Evolutionary conservation across 495 filamentous ascomycete genomes (phyloP).

Genomic region (Lentithecium fluviatile): DNA sequence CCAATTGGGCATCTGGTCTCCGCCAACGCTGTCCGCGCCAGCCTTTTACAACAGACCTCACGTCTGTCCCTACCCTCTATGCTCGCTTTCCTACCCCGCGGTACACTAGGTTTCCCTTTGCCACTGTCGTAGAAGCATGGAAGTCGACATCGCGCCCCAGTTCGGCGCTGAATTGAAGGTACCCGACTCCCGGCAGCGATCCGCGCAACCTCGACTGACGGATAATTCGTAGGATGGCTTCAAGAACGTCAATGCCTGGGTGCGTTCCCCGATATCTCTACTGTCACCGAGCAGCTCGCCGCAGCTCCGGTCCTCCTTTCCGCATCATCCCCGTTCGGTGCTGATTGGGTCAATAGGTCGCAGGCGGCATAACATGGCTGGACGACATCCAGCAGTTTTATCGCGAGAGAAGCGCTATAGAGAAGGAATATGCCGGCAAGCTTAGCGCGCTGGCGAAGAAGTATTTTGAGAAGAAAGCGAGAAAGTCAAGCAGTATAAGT

Average conservation of each 20-base stretch:
- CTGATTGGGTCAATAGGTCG: slow-evolving; percentile 56
- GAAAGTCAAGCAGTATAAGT: slow-evolving; percentile 82
- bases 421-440: slow-evolving; percentile 93
- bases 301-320: slow-evolving; percentile 5
- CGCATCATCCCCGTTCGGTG: slow-evolving; percentile 5
- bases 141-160: slow-evolving; percentile 61
- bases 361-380: slow-evolving; percentile 85
- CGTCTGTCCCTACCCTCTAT: slow-evolving; percentile 3
- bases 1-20: slow-evolving; percentile 7
- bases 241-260: slow-evolving; percentile 90
- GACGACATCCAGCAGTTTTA: slow-evolving; percentile 98
- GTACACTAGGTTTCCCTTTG: background rate
- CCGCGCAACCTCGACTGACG: slow-evolving; percentile 29
- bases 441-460: slow-evolving; percentile 85
- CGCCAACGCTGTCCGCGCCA: slow-evolving; percentile 11
- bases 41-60: background rate
- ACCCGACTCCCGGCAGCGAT: slow-evolving; percentile 26
- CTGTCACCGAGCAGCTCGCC: background rate
- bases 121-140: slow-evolving; percentile 34
- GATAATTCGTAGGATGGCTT: slow-evolving; percentile 71
- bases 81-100: background rate
- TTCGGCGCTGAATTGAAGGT: slow-evolving; percentile 94
- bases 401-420: slow-evolving; percentile 85
- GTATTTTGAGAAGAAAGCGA: slow-evolving; percentile 93
- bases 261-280: slow-evolving; percentile 43